Base-by-base conservation (phyloP, 768 basidiomycete genomes). In the Phanerochaete sordida region DNA sequence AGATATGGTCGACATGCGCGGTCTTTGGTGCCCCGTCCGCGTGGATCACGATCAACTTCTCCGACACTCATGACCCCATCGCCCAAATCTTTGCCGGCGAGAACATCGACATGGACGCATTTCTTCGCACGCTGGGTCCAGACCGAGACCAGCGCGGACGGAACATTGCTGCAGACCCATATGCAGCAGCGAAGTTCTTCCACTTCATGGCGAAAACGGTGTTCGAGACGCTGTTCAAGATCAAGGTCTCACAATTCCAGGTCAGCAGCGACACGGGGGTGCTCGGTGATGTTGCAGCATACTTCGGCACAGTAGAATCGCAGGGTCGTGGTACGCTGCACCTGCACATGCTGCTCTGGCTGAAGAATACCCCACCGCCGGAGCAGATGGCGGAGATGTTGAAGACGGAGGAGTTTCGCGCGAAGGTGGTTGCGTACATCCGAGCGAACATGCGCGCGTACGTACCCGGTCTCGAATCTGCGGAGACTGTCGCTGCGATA, bases 21-120 rank as follows among this genome's bases (percentile, higher is more conserved):
- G 23, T 62, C 1, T 63, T 62, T 26, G 68, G 68, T 16, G 73
- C 75, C 1, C 77, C 78, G 0, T 62, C 54, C 1, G 27, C 81
- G 0, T 82, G 80, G 80, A 61, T 76, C 1, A 82, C 80, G 0
- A 70, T 82, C 2, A 80, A 80, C 59, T 77, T 75, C 0, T 56
- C 64, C 0, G 77, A 81, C 58, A 52, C 73, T 0, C 72, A 77
- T 33, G 77, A 80, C 61, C 80, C 79, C 0, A 71, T 81, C 24
- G 77, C 74, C 0, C 79, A 81, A 56, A 70, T 82, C 0, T 67
- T 83, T 12, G 70, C 75, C 0, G 79, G 82, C 0, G 71, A 70
- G 28, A 64, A 77, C 0, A 81, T 84, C 8, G 68, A 82, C 54
- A 56, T 83, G 8, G 76, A 84, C 53, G 1, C 61, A 0, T 81